phyloP scores from a whole-genome alignment of 305 asterid genomes.

The Solanum hybrid region DNA sequence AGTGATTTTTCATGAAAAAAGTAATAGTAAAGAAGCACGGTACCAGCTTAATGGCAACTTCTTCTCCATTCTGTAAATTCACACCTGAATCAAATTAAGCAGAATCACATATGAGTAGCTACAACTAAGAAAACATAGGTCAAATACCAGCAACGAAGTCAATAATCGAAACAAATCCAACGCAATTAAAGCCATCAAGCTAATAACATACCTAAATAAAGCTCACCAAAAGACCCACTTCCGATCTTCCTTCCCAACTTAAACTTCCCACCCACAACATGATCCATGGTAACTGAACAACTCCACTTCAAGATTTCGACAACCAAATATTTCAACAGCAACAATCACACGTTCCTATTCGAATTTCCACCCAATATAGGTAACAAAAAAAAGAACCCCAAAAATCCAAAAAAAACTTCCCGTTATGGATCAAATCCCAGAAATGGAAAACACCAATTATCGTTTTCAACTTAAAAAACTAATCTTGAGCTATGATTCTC shows the following conservation, averaged over 20 bases:
- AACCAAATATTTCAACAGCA: constrained; percentile 10
- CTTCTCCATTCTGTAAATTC: constrained; percentile 86
- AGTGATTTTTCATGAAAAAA: not conserved
- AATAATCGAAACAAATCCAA: constrained; percentile 1
- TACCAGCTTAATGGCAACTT: constrained; percentile 93
- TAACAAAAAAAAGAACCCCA: not conserved
- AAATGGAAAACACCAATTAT: constrained; percentile 13
- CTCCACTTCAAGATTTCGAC: constrained; percentile 10
- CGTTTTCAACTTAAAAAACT: not conserved
- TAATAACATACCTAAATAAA: constrained; percentile 54
- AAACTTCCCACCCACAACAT: constrained; percentile 85
- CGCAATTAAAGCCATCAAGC: not conserved
- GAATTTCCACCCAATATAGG: constrained; percentile 1
- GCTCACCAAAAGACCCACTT: constrained; percentile 94
- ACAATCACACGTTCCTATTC: constrained; percentile 1
- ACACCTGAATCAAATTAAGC: constrained; percentile 50
- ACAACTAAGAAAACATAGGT: not conserved
- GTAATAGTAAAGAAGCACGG: not conserved
- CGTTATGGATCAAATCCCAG: not conserved
- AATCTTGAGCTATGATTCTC: constrained; percentile 27
- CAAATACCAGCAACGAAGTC: not conserved
- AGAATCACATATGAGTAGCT: not conserved
- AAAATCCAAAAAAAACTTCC: not conserved
- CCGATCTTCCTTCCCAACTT: constrained; percentile 96
- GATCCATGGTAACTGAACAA: constrained; percentile 55